phyloP scores from a whole-genome alignment of 1,139 yeast species.

The Sugiyamaella pinicola region DNA sequence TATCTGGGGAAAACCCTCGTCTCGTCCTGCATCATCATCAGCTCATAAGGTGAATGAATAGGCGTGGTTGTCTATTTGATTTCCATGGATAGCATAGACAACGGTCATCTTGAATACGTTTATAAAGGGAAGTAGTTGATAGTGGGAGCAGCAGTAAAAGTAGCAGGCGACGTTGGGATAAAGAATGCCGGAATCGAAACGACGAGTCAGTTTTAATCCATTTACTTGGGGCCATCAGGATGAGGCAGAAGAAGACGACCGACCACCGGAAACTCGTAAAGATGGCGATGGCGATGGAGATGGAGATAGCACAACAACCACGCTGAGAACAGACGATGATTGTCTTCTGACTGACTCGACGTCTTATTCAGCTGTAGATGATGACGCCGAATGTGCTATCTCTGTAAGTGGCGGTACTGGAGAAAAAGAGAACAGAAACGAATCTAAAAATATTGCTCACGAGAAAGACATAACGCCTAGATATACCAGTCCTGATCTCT shows the following conservation, averaged over 20 bases:
- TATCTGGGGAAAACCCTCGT: not conserved
- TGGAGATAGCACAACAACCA: not conserved
- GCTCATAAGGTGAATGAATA: not conserved
- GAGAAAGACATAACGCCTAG: too few species aligned
- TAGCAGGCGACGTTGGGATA: too few species aligned
- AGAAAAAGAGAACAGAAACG: not conserved
- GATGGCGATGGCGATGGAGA: not conserved
- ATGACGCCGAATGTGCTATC: not conserved
- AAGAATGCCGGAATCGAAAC: constrained; percentile 7
- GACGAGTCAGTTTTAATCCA: constrained; percentile 13
- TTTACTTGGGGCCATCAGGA: constrained; percentile 11
- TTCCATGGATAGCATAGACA: not conserved
- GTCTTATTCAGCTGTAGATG: not conserved
- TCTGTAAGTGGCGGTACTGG: not conserved
- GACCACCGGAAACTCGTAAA: not conserved
- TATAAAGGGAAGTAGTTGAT: too few species aligned
- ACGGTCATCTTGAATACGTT: too few species aligned
- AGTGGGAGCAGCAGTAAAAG: too few species aligned
- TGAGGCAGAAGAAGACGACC: not conserved
- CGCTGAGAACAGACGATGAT: not conserved
- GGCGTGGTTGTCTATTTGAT: not conserved
- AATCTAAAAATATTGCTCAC: not conserved
- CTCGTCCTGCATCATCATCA: not conserved
- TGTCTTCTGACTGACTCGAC: not conserved
- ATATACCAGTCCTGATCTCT: too few species aligned